phyloP scores from a whole-genome alignment of 192 early-diverging fungal species.

The Linnemannia hyalina region DNA sequence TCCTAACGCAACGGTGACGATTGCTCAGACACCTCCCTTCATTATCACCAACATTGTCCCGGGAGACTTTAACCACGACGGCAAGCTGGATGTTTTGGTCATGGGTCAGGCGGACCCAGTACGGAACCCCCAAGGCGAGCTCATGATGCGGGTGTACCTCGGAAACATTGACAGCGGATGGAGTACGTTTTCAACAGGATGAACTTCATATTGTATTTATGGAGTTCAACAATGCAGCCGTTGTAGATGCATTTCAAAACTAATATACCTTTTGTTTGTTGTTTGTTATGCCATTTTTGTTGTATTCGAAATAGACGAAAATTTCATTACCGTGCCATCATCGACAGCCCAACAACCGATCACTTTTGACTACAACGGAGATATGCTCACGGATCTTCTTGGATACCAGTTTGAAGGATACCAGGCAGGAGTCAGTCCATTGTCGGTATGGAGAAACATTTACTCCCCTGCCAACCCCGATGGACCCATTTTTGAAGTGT shows the following conservation, averaged over 20 bases:
- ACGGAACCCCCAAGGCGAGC: conserved; percentile 48
- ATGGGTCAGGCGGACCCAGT: conserved; percentile 70
- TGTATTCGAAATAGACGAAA: conserved; percentile 35
- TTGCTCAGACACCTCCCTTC: conserved; percentile 47
- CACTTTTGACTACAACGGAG: conserved; percentile 70
- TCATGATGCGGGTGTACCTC: conserved; percentile 78
- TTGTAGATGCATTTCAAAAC: neutral
- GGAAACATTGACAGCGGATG: conserved; percentile 78
- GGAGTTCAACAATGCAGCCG: neutral
- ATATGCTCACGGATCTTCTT: conserved; percentile 72
- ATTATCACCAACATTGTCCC: conserved; percentile 82
- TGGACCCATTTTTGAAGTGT: conserved; percentile 55
- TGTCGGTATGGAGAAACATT: conserved; percentile 64
- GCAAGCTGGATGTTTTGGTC: conserved; percentile 84
- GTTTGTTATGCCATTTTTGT: neutral
- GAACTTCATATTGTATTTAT: neutral
- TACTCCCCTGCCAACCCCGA: conserved; percentile 26
- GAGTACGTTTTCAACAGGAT: conserved; percentile 42
- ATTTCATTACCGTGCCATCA: conserved; percentile 55
- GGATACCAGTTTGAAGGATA: conserved; percentile 61
- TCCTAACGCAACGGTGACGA: conserved; percentile 63
- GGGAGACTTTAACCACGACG: conserved; percentile 93
- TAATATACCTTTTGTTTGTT: neutral
- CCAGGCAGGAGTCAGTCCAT: conserved; percentile 32
- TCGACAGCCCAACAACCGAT: conserved; percentile 69